Conservation (phyloP, 2,329 filamentous ascomycete species). For the Chaetomiaceae sp. region DNA sequence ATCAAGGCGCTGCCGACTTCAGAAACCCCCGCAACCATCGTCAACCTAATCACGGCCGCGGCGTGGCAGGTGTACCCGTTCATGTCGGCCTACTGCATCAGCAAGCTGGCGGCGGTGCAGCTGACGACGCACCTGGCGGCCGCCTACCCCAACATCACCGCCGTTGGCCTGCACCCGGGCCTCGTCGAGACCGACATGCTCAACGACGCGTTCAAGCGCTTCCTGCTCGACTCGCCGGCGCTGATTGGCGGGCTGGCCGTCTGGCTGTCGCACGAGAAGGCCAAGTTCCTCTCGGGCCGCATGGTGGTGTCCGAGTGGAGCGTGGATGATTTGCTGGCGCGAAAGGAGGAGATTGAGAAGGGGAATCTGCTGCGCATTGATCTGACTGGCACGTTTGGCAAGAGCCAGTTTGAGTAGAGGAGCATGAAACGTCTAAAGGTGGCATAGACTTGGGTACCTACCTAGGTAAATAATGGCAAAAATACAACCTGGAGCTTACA, state of each 20-base stretch:
- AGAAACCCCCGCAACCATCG: neutral
- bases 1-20: neutral
- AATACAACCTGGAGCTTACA: no score
- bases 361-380: neutral
- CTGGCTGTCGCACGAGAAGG: constrained; percentile 5
- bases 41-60: constrained; percentile 1
- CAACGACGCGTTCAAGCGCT: neutral
- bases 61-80: neutral
- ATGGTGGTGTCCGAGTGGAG: constrained; percentile 1
- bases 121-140: neutral
- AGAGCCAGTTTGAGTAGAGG: neutral
- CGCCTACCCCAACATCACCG: neutral
- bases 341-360: constrained; percentile 2
- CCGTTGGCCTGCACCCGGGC: constrained; percentile 3
- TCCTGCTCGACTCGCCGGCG: neutral
- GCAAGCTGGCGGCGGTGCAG: constrained; percentile 4
- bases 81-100: constrained; percentile 3
- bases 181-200: constrained; percentile 6
- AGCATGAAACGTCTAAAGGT: no score
- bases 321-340: constrained; percentile 4
- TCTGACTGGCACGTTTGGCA: neutral
- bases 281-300: neutral
- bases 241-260: neutral
- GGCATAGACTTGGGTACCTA: no score
- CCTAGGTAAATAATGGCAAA: no score